Evolutionary conservation across 768 basidiomycete genomes (phyloP).

Genomic region (Tephrocybe rancida): DNA sequence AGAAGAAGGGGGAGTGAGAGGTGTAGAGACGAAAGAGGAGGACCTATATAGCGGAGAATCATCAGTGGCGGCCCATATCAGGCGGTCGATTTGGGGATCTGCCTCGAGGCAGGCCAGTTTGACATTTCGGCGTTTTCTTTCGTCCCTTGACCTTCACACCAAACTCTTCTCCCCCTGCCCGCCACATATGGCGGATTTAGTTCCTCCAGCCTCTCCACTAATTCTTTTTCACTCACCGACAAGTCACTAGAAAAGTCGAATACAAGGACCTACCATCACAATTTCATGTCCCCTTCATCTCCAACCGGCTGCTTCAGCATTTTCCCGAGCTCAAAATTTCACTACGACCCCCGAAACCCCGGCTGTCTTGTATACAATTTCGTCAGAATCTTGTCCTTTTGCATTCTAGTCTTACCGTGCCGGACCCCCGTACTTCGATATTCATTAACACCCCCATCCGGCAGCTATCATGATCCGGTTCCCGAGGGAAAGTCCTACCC

Average conservation of each 20-base stretch:
- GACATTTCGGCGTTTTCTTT: conserved; percentile 22
- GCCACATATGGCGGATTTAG: conserved; percentile 20
- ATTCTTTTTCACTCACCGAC: conserved; percentile 2
- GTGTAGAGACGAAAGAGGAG: conserved; percentile 24
- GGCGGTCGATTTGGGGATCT: conserved; percentile 13
- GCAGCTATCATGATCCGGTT: conserved; percentile 45
- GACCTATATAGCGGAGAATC: conserved; percentile 25
- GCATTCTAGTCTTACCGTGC: conserved; percentile 9
- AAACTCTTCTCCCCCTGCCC: conserved; percentile 13
- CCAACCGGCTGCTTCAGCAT: conserved; percentile 6
- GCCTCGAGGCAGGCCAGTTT: conserved; percentile 24
- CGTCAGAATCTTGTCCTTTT: conserved; percentile 12
- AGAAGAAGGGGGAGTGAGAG: conserved; percentile 25
- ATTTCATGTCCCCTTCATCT: conserved; percentile 14
- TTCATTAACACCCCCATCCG: conserved; percentile 32
- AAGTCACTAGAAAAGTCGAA: not conserved
- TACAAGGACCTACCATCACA: conserved; percentile 1
- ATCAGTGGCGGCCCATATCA: conserved; percentile 19
- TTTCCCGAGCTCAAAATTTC: not conserved
- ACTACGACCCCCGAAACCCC: not conserved
- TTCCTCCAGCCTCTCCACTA: not conserved
- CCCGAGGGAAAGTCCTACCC: conserved; percentile 27
- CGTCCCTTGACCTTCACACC: conserved; percentile 14
- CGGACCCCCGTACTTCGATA: conserved; percentile 25
- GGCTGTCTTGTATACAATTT: conserved; percentile 14